Percentiles rank a stretch among this genome's conserved stretches.
Evolutionary conservation across 1,284 basidiomycete genomes (phyloP).

Genomic region (Moniliella sp.): DNA sequence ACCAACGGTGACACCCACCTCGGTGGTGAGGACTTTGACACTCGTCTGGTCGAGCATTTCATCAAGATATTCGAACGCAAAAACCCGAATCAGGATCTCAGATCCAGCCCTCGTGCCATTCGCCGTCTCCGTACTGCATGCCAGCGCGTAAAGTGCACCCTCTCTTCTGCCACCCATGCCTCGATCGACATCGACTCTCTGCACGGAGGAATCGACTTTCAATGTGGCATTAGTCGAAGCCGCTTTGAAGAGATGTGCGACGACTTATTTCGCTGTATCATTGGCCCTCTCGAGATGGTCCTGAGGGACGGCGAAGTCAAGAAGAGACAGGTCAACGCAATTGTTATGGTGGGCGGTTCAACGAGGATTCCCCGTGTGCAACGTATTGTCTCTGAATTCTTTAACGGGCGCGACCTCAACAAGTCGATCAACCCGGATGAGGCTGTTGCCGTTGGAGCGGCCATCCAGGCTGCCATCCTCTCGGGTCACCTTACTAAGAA

Average conservation of each 20-base stretch:
- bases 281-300: conserved; percentile 95
- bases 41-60: conserved; percentile 84
- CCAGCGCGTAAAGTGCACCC: conserved; percentile 95
- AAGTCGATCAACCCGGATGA: conserved; percentile 47
- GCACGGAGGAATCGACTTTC: conserved; percentile 50
- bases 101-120: conserved; percentile 75
- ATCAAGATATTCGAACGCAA: conserved; percentile 89
- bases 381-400: conserved; percentile 84
- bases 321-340: conserved; percentile 82
- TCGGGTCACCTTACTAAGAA: too few relatives aligned
- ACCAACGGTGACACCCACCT: conserved; percentile 97
- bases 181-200: conserved; percentile 97
- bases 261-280: conserved; percentile 78
- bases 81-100: conserved; percentile 84
- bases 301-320: conserved; percentile 96
- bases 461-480: too few relatives aligned
- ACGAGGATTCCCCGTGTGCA: conserved; percentile 99
- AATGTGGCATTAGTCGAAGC: conserved; percentile 43
- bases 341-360: conserved; percentile 98
- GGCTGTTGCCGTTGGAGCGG: conserved; percentile 36
- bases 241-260: conserved; percentile 94
- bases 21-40: conserved; percentile 99
- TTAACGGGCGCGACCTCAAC: conserved; percentile 87
- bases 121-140: conserved; percentile 84
- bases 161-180: conserved; percentile 90